Evolutionary conservation across 2,329 filamentous ascomycete genomes (phyloP).

Genomic region (Acephala macrosclerotiorum): DNA sequence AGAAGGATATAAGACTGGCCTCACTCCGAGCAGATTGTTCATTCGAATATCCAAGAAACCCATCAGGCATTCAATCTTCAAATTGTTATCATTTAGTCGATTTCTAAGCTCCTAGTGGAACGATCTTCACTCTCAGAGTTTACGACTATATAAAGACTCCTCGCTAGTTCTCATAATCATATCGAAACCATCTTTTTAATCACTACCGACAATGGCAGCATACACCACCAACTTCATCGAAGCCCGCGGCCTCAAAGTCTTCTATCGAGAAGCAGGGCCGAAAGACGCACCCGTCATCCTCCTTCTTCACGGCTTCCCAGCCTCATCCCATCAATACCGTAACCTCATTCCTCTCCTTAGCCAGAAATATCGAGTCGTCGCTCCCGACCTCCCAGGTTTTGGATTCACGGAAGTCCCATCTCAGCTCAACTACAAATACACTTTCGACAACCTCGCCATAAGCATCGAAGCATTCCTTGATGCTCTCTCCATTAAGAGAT

Average conservation of each 20-base stretch:
- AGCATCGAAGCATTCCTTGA: constrained; percentile 58
- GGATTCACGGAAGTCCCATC: constrained; percentile 60
- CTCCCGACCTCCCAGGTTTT: constrained; percentile 66
- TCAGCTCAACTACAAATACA: constrained; percentile 60
- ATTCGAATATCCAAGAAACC: neutral
- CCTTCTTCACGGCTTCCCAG: constrained; percentile 55
- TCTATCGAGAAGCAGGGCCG: constrained; percentile 49
- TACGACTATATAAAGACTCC: neutral
- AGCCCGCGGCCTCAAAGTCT: constrained; percentile 48
- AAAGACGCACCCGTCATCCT: constrained; percentile 47
- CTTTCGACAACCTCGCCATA: constrained; percentile 58
- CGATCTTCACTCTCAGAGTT: neutral
- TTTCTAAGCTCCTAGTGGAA: neutral
- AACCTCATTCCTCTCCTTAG: constrained; percentile 53
- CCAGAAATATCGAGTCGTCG: constrained; percentile 52
- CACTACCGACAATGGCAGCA: constrained; percentile 23
- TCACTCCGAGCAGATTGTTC: neutral
- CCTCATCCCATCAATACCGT: constrained; percentile 53
- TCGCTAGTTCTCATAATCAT: neutral
- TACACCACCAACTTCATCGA: constrained; percentile 32
- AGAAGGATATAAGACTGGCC: neutral
- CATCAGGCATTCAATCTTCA: neutral
- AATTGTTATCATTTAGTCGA: neutral
- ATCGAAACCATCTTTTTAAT: neutral
- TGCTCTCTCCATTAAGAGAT: constrained; percentile 53